phyloP scores from a whole-genome alignment of 1,284 basidiomycete genomes.

The Mycena citricolor region DNA sequence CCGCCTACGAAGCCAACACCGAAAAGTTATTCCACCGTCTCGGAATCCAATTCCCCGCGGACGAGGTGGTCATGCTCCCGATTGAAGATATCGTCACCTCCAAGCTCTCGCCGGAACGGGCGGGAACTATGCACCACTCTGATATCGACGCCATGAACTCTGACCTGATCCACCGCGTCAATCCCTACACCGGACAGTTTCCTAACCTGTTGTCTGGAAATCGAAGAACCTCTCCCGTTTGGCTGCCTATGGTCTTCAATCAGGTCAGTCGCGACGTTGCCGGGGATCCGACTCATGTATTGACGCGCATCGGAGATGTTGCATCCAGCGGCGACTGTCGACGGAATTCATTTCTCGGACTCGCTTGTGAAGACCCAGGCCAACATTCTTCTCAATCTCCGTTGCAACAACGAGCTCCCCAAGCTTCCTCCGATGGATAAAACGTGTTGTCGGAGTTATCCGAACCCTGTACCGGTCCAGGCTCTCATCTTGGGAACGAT shows the following conservation, averaged over 20 bases:
- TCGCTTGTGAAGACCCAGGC: constrained; percentile 69
- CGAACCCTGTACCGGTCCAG: constrained; percentile 64
- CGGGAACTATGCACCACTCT: constrained; percentile 64
- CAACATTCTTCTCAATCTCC: constrained; percentile 76
- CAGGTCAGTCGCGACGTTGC: no score
- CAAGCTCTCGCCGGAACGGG: constrained; percentile 64
- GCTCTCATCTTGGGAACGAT: constrained; percentile 52
- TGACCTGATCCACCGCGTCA: constrained; percentile 71
- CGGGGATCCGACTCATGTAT: no score
- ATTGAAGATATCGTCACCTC: constrained; percentile 63
- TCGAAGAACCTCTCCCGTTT: constrained; percentile 41
- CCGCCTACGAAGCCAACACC: constrained; percentile 75
- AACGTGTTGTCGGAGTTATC: constrained; percentile 82
- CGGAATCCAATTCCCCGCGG: constrained; percentile 50
- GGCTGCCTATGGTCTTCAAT: constrained; percentile 78
- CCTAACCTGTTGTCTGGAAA: constrained; percentile 11
- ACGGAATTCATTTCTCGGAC: constrained; percentile 81
- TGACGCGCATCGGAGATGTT: no score
- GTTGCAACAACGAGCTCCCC: constrained; percentile 76
- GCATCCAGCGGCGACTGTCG: constrained; percentile 69
- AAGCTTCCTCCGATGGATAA: constrained; percentile 74
- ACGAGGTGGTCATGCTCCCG: constrained; percentile 74
- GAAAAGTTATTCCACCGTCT: constrained; percentile 60
- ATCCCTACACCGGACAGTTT: constrained; percentile 34
- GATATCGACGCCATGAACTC: constrained; percentile 90